Conservation (phyloP, 1,284 basidiomycete genomes). For the Pholiota adiposa region DNA sequence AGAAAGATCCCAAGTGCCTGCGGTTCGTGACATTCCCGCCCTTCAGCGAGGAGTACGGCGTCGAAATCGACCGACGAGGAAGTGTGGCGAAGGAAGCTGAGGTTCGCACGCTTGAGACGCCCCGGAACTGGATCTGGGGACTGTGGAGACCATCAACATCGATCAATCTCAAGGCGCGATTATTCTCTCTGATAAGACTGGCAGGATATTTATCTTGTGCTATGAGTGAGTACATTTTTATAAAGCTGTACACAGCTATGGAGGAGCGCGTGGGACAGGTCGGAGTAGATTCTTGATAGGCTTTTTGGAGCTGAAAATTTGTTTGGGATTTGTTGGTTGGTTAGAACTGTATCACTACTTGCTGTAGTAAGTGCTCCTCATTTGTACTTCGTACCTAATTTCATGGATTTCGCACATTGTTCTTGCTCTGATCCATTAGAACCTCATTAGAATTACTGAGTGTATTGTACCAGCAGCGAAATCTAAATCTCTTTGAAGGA, state of each 20-base stretch:
- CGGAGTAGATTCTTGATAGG: background rate
- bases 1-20: constrained; percentile 51
- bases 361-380: background rate
- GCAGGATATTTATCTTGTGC: constrained; percentile 72
- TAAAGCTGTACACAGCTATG: background rate
- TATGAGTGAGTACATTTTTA: constrained; percentile 49
- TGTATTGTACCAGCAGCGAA: too few species aligned
- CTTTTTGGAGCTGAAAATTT: background rate
- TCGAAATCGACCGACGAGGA: constrained; percentile 22
- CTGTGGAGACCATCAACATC: constrained; percentile 75
- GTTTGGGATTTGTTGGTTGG: background rate
- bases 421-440: too few species aligned
- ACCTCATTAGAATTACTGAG: too few species aligned
- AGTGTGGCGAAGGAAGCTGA: constrained; percentile 37
- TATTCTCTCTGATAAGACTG: constrained; percentile 67
- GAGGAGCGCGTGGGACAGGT: background rate
- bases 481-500: too few species aligned
- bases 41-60: constrained; percentile 41
- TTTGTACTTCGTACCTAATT: constrained; percentile 2
- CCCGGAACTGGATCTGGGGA: constrained; percentile 65
- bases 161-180: constrained; percentile 78
- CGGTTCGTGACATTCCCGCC: constrained; percentile 74
- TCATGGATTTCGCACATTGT: background rate
- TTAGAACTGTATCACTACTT: constrained; percentile 3
- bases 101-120: constrained; percentile 64